Evolutionary conservation across 2,329 filamentous ascomycete genomes (phyloP).

Genomic region (Phialophora macrospora): DNA sequence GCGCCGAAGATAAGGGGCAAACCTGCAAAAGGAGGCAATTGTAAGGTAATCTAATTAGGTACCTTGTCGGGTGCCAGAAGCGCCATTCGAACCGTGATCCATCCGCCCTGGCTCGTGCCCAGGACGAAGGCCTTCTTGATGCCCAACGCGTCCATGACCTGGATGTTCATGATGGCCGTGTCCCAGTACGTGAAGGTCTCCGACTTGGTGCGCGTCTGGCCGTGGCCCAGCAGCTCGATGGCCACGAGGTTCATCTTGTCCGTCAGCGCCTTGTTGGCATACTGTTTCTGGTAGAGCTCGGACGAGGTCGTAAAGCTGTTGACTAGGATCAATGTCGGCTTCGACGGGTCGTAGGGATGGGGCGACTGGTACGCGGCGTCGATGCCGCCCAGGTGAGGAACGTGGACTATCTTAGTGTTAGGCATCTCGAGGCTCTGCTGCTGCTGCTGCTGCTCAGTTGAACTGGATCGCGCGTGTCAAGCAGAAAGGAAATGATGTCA

Average conservation of each 20-base stretch:
- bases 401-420: conserved; percentile 45
- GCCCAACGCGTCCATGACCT: conserved; percentile 40
- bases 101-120: conserved; percentile 61
- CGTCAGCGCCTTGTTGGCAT: conserved; percentile 45
- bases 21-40: too few species aligned
- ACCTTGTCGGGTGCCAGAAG: conserved; percentile 53
- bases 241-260: conserved; percentile 56
- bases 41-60: too few species aligned
- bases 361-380: conserved; percentile 55
- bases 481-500: not conserved
- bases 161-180: conserved; percentile 55
- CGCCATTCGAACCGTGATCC: conserved; percentile 59
- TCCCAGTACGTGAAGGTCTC: conserved; percentile 63
- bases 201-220: conserved; percentile 49
- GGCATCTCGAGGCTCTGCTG: conserved; percentile 18
- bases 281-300: conserved; percentile 52
- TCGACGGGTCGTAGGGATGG: conserved; percentile 53
- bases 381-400: conserved; percentile 58
- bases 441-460: too few species aligned
- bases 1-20: not conserved
- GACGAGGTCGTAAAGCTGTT: conserved; percentile 59
- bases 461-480: not conserved
- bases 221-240: conserved; percentile 60
- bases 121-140: conserved; percentile 44
- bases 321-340: conserved; percentile 58